Evolutionary conservation across 1,139 yeast genomes (phyloP).

Genomic region (Protomyces lactucae-debilis): DNA sequence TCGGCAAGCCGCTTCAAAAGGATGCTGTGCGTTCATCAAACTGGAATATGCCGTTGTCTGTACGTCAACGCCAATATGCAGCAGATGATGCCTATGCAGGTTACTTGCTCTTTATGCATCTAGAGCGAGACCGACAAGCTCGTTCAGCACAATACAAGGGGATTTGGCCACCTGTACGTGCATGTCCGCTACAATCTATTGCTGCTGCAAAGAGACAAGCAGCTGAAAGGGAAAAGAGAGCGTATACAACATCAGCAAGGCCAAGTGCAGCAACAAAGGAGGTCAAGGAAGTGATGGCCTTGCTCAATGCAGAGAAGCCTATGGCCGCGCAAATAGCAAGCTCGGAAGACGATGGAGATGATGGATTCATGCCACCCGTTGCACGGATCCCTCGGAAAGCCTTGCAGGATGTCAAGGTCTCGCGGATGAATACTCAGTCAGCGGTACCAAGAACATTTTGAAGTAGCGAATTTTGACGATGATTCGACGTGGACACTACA

Average conservation of each 20-base stretch:
- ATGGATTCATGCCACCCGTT: not conserved
- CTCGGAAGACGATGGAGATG: not conserved
- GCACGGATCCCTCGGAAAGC: not conserved
- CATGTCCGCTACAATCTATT: not conserved
- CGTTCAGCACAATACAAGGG: not conserved
- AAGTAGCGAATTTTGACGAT: no score
- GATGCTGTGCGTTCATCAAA: conserved; percentile 14
- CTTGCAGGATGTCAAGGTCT: not conserved
- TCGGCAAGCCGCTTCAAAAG: conserved; percentile 10
- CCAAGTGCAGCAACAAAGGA: not conserved
- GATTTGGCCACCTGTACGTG: conserved; percentile 21
- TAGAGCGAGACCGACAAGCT: conserved; percentile 16
- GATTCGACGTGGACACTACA: no score
- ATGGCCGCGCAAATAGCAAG: not conserved
- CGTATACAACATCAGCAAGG: not conserved
- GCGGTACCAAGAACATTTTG: no score
- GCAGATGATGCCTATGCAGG: conserved; percentile 25
- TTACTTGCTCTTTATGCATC: conserved; percentile 6
- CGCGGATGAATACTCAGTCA: not conserved
- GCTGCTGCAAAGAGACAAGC: not conserved
- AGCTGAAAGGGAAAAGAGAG: not conserved
- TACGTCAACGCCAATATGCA: conserved; percentile 18
- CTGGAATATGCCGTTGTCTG: conserved; percentile 11
- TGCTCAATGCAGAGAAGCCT: not conserved
- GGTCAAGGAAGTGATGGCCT: not conserved